These are phyloP conservation scores for Pleomassaria siparia DNA, from an alignment of 2,329 filamentous ascomycete species.

Conservation along the genomic window DNA sequence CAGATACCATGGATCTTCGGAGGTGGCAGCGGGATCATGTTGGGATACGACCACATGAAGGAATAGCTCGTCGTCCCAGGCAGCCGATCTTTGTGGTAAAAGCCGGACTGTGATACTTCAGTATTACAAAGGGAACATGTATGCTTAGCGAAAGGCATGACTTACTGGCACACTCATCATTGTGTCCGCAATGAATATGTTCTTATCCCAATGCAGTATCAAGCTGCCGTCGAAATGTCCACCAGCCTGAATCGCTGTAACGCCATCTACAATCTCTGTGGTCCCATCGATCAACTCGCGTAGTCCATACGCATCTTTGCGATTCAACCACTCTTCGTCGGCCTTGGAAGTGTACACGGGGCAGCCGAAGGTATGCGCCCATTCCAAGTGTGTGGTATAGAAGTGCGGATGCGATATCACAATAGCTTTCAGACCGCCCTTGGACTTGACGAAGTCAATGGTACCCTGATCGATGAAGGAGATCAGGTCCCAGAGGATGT, in stretches of 20 bases:
- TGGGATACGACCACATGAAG: slow-evolving; percentile 69
- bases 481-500: slow-evolving; percentile 79
- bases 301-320: slow-evolving; percentile 46
- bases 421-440: slow-evolving; percentile 71
- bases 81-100: slow-evolving; percentile 43
- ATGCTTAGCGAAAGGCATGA: slow-evolving; percentile 2
- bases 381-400: slow-evolving; percentile 74
- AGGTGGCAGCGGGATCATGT: slow-evolving; percentile 66
- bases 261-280: slow-evolving; percentile 49
- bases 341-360: slow-evolving; percentile 68
- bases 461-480: slow-evolving; percentile 69
- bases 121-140: not conserved
- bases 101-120: slow-evolving; percentile 25
- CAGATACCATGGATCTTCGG: slow-evolving; percentile 69
- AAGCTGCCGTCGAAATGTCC: slow-evolving; percentile 79
- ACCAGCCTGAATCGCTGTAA: slow-evolving; percentile 68
- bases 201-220: slow-evolving; percentile 60
- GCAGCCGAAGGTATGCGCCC: slow-evolving; percentile 69
- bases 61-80: slow-evolving; percentile 57
- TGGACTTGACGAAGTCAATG: slow-evolving; percentile 56
- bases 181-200: slow-evolving; percentile 75
- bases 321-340: slow-evolving; percentile 66
- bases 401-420: slow-evolving; percentile 80
- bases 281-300: slow-evolving; percentile 49
- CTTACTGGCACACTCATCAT: slow-evolving; percentile 67